A percentile compares a stretch with the other conserved stretches of the same genome.
Evolutionary conservation across 768 basidiomycete species (phyloP).

Genomic region (Boletus pseudopeckii): DNA sequence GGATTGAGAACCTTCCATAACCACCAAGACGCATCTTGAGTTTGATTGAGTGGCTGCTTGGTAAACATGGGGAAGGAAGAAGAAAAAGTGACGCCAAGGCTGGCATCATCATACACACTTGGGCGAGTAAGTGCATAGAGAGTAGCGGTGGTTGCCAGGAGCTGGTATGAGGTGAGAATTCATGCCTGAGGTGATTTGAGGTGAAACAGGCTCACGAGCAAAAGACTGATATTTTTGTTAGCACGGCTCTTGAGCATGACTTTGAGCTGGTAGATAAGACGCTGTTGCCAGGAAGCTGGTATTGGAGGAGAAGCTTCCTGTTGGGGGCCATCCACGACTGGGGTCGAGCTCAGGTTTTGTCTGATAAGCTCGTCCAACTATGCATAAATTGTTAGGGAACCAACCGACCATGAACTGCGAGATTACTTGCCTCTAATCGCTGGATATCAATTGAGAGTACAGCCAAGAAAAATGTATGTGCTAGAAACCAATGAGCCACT

Average conservation of each 20-base stretch:
- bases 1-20: constrained; percentile 83
- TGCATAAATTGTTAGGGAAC: constrained; percentile 11
- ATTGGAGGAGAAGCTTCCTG: constrained; percentile 22
- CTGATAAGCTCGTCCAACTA: constrained; percentile 84
- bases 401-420: not conserved
- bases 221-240: constrained; percentile 73
- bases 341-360: constrained; percentile 59
- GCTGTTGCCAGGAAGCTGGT: constrained; percentile 33
- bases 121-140: constrained; percentile 72
- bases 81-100: constrained; percentile 15
- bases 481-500: constrained; percentile 95
- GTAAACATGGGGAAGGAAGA: constrained; percentile 33
- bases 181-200: not conserved
- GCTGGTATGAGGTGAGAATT: constrained; percentile 38
- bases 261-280: constrained; percentile 27
- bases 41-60: constrained; percentile 29
- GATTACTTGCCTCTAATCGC: constrained; percentile 65
- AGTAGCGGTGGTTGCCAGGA: constrained; percentile 71
- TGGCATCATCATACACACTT: constrained; percentile 32
- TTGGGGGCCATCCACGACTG: constrained; percentile 34
- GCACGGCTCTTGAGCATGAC: constrained; percentile 62
- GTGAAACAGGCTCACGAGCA: constrained; percentile 52
- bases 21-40: constrained; percentile 52
- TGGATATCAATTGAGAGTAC: constrained; percentile 96
- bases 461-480: constrained; percentile 93